A percentile compares a stretch with the other conserved stretches of the same genome.
phyloP scores from a whole-genome alignment of 1,139 yeast genomes.

The Yamadazyma trypodendri region DNA sequence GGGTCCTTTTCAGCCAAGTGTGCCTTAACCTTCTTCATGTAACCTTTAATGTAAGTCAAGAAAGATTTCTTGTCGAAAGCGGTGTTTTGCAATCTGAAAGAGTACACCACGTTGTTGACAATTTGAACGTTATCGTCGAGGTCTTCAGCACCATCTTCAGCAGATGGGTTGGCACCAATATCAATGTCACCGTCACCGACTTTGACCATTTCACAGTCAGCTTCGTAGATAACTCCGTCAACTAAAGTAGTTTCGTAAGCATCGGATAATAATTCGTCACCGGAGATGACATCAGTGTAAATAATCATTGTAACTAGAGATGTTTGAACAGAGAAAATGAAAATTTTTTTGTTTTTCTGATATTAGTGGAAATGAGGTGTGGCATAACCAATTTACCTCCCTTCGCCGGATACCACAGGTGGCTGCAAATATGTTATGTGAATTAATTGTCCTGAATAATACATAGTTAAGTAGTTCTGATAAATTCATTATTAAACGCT shows the following conservation, averaged over 20 bases:
- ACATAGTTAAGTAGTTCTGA: background rate
- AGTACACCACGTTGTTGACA: conserved; percentile 97
- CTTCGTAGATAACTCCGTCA: conserved; percentile 92
- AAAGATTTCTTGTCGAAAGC: conserved; percentile 96
- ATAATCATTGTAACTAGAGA: conserved; percentile 38
- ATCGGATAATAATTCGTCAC: conserved; percentile 96
- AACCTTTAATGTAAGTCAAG: conserved; percentile 93
- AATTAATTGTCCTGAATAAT: background rate
- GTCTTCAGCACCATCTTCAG: conserved; percentile 85
- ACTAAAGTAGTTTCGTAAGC: conserved; percentile 89
- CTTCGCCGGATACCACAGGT: too few species aligned
- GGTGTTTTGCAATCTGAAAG: conserved; percentile 96
- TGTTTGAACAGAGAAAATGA: background rate
- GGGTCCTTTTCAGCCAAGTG: conserved; percentile 86
- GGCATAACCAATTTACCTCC: background rate
- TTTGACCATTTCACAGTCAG: conserved; percentile 85
- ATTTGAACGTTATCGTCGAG: conserved; percentile 81
- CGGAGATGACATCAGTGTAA: conserved; percentile 75
- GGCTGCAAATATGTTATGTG: too few species aligned
- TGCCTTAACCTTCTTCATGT: conserved; percentile 95
- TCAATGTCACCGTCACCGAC: conserved; percentile 78
- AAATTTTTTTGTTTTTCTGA: conserved; percentile 1
- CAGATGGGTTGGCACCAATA: conserved; percentile 99
- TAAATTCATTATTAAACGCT: conserved; percentile 14
- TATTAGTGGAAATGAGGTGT: background rate